A percentile compares a stretch with the other conserved stretches of the same genome.
These are phyloP conservation scores for Thraustochytrium aureum DNA, from an alignment of 352 stramenopile species.

Conservation along the genomic window DNA sequence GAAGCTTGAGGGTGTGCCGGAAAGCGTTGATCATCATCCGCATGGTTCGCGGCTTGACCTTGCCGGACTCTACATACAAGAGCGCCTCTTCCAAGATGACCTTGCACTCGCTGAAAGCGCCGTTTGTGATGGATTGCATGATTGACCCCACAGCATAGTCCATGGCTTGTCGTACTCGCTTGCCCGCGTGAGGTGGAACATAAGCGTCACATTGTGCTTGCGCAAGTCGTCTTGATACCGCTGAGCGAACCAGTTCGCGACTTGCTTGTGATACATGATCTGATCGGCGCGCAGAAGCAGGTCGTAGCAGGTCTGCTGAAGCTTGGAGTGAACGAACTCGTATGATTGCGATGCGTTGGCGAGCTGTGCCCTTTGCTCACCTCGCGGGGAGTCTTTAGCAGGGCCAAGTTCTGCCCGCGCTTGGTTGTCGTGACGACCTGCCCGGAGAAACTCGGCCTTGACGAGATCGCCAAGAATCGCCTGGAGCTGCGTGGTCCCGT, in stretches of 20 bases:
- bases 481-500: conserved; percentile 11
- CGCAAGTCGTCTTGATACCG: conserved; percentile 47
- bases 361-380: no score
- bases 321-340: conserved; percentile 42
- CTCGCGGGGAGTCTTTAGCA: not conserved
- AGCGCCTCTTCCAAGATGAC: conserved; percentile 7
- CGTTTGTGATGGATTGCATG: not conserved
- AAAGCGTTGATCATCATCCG: conserved; percentile 32
- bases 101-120: conserved; percentile 19
- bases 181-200: conserved; percentile 34
- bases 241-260: conserved; percentile 31
- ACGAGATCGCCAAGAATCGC: conserved; percentile 1
- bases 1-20: not conserved
- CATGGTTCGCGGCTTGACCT: conserved; percentile 25
- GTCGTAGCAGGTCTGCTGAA: conserved; percentile 32
- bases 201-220: not conserved
- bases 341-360: not conserved
- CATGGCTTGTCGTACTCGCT: conserved; percentile 39
- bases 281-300: conserved; percentile 36
- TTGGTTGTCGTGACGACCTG: no score
- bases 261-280: conserved; percentile 45
- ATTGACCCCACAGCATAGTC: conserved; percentile 24
- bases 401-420: no score
- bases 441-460: not conserved
- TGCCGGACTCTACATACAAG: not conserved